These are phyloP conservation scores for Didymella arachidicola DNA, from an alignment of 2,329 filamentous ascomycete genomes.

Conservation along the genomic window DNA sequence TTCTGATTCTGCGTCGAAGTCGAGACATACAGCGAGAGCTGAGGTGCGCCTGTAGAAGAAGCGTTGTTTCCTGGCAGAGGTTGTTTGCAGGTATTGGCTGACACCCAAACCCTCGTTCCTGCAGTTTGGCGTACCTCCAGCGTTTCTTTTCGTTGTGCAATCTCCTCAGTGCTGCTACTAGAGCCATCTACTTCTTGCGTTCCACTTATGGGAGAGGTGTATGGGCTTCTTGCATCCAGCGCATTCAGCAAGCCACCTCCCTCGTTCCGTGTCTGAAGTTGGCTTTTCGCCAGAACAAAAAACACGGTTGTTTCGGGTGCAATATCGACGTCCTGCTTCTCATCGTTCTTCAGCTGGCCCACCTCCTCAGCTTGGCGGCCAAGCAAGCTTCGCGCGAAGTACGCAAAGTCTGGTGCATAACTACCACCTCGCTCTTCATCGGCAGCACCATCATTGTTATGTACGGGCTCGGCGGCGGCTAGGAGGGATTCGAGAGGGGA, in stretches of 20 bases:
- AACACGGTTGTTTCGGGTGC: conserved; percentile 67
- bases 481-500: conserved; percentile 30
- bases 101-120: conserved; percentile 71
- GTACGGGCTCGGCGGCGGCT: conserved; percentile 55
- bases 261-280: conserved; percentile 58
- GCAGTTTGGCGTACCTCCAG: conserved; percentile 36
- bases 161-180: conserved; percentile 12
- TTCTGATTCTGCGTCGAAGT: conserved; percentile 67
- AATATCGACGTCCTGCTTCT: conserved; percentile 66
- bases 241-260: conserved; percentile 36
- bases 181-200: background rate
- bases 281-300: conserved; percentile 69
- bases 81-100: conserved; percentile 85
- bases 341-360: conserved; percentile 69
- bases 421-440: conserved; percentile 42
- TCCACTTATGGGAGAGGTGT: background rate
- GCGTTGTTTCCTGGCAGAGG: conserved; percentile 65
- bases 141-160: conserved; percentile 15
- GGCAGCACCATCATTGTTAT: conserved; percentile 34
- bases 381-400: conserved; percentile 69
- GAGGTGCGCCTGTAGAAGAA: conserved; percentile 60
- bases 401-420: conserved; percentile 69
- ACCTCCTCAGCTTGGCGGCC: conserved; percentile 64
- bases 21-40: conserved; percentile 81
- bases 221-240: conserved; percentile 28